Base-by-base conservation (phyloP, 306 rosid species). In the Alnus glutinosa region DNA sequence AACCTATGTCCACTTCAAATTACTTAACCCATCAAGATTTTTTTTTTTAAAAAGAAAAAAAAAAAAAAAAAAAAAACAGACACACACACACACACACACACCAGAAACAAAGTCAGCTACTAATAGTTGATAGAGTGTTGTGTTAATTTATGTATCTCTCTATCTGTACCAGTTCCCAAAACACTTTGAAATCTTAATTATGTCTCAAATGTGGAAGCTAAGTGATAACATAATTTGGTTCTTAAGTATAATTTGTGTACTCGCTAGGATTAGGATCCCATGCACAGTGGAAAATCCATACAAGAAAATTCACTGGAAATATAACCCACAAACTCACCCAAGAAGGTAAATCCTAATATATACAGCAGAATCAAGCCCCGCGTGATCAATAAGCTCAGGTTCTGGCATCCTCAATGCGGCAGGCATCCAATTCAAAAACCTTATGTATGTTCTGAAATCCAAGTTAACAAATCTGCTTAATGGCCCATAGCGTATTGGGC, bases 321-420 rank as follows among this genome's bases (percentile, higher is more conserved):
- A 7, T 18, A 54, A 55, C 7, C 48, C 73, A 47, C 70, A 78
- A 71, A 78, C 93, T 84, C 82, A 94, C 98, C 97, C 98, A 3
- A 94, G 93, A 54, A 84, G 14, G 78, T 94, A 92, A 78, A 94
- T 94, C 80, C 98, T 90, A 73, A 94, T 86, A 62, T 83, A 94
- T 2, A 89, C 93, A 15, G 97, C 90, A 30, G 97, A 91, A 86
- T 94, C 98, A 51, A 94, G 92, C 28, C 98, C 98, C 4, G 97
- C 97, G 48, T 94, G 98, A 32, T 92, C 97, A 70, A 89, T 87
- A 28, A 94, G 94, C 89, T 92, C 98, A 1, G 89, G 94, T 61
- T 92, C 95, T 39, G 98, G 97, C 98, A 94, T 94, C 63, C 78
- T 86, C 85, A 92, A 79, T 14, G 97, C 98, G 10, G 98, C 97